Base-by-base conservation (phyloP, 441 rosid species). In the Syzygium syzygioides region DNA sequence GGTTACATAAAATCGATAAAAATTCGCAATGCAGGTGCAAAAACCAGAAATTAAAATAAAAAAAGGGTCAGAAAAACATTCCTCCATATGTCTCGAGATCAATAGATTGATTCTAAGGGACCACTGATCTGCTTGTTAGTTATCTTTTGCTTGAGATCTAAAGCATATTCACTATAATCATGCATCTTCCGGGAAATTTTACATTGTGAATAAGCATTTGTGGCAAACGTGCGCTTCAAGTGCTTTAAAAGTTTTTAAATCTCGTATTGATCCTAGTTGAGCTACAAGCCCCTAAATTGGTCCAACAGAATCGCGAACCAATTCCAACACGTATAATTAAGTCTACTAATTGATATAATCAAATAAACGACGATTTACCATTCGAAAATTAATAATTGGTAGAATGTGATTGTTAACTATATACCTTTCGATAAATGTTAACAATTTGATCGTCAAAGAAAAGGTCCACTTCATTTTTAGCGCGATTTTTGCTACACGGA, bases 401-500 rank as follows among this genome's bases (percentile, higher is more conserved):
- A 64, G 23, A 64, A 8, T 64, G 20, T 30, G 76, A 30, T 64
- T 64, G 19, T 64, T 18, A 8, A 14, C 19, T 28, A 14, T 62
- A n/a, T 62, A n/a, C 14, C 13, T 28, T 28, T 60, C 41, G 14
- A 5, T 20, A 3, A 37, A 37, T 41, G 45, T 37, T 37, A 11
- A 11, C 52, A 76, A 11, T 18, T 37, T 71, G 28, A 71, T 23
- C 9, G 48, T 68, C 14, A 9, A n/a, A 13, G n/a, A 28, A 28
- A 60, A 60, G 9, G 18, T 28, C 32, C 18, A 28, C 34, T 60
- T 60, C 68, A 60, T 28, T 64, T 64, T 30, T 64, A 30, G 76
- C 37, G 4, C 0, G 12, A 12, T 30, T 64, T 30, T 30, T 30
- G 30, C 30, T 9, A 32, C 23, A 4, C 1, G 0, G 6, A 64